phyloP scores from a whole-genome alignment of 164 flowering plant genomes.

The Chimonanthus salicifolius region DNA sequence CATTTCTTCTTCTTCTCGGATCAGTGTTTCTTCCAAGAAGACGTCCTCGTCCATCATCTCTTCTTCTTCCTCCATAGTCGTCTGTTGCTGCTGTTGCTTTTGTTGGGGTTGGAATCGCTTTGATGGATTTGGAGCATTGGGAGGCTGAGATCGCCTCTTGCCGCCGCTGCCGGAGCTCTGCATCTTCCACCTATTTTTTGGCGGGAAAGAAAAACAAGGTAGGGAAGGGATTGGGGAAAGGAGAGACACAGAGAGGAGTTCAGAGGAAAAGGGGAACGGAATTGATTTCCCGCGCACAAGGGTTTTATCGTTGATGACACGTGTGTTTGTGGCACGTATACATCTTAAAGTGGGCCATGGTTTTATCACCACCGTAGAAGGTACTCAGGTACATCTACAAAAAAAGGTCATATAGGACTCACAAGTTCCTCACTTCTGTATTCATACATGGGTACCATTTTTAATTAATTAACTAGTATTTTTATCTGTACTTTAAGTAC shows the following conservation, averaged over 20 bases:
- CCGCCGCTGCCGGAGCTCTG: background rate
- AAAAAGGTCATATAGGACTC: too few relatives aligned
- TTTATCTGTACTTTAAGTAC: too few relatives aligned
- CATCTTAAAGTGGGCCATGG: too few relatives aligned
- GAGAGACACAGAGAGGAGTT: background rate
- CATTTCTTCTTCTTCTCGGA: constrained; percentile 43
- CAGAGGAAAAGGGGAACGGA: background rate
- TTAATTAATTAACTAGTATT: too few relatives aligned
- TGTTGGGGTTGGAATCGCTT: constrained; percentile 16
- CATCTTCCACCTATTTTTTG: background rate
- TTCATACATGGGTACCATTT: too few relatives aligned
- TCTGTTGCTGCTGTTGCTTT: constrained; percentile 12
- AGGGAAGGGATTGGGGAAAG: background rate
- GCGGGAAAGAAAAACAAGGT: background rate
- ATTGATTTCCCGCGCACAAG: background rate
- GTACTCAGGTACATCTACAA: too few relatives aligned
- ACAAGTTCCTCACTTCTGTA: too few relatives aligned
- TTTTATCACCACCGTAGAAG: too few relatives aligned
- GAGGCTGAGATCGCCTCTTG: constrained; percentile 9
- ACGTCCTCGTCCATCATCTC: constrained; percentile 69
- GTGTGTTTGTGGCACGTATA: background rate
- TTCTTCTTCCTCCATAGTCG: constrained; percentile 61
- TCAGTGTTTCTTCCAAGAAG: constrained; percentile 74
- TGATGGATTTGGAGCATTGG: constrained; percentile 4
- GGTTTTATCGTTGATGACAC: background rate